phyloP scores from a whole-genome alignment of 2,329 filamentous ascomycete species.

The Aspergillus felis region DNA sequence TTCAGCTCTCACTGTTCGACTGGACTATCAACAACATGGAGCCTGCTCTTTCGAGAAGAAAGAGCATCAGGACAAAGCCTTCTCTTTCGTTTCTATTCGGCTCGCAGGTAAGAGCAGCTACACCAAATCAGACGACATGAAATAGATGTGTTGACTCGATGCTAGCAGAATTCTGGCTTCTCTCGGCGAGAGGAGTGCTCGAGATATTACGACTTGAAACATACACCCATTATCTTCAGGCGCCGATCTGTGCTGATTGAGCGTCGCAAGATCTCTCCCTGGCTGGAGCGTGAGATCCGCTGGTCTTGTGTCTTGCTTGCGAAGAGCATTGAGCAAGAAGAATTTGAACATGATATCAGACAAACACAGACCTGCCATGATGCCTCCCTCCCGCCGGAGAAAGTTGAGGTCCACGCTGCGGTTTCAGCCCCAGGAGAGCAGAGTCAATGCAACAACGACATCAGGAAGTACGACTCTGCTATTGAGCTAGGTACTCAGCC shows the following conservation, averaged over 20 bases:
- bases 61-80: constrained; percentile 8
- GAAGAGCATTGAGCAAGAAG: constrained; percentile 26
- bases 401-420: background rate
- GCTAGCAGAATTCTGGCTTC: background rate
- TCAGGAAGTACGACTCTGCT: constrained; percentile 20
- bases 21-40: constrained; percentile 13
- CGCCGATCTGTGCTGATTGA: constrained; percentile 31
- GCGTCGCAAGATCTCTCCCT: constrained; percentile 29
- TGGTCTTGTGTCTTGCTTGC: constrained; percentile 31
- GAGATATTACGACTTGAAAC: constrained; percentile 32
- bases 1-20: background rate
- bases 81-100: constrained; percentile 15
- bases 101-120: constrained; percentile 10
- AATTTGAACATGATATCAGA: constrained; percentile 3
- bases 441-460: background rate
- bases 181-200: constrained; percentile 7
- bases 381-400: background rate
- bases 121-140: background rate
- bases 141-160: background rate
- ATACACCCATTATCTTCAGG: constrained; percentile 29
- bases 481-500: constrained; percentile 16
- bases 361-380: background rate
- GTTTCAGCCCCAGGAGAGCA: background rate
- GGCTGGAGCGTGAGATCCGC: constrained; percentile 33
- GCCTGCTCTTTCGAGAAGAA: constrained; percentile 6